Percentiles rank a stretch among this genome's conserved stretches.
Conservation (phyloP, 2,329 filamentous ascomycete species). For the Colletotrichum truncatum region DNA sequence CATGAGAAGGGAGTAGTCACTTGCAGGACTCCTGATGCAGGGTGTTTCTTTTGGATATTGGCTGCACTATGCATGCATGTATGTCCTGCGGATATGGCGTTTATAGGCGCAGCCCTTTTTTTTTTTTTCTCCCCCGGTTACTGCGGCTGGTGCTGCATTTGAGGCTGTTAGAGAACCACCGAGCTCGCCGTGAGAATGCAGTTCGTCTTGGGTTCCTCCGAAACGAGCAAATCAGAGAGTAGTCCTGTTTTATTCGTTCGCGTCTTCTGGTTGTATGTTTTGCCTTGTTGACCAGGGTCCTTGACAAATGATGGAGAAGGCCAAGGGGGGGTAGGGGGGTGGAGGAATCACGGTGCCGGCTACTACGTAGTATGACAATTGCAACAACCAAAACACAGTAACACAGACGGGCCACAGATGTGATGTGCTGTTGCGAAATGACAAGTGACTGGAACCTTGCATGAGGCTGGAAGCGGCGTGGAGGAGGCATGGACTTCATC, state of each 20-base stretch:
- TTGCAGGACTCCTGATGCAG: background rate
- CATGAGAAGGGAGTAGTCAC: background rate
- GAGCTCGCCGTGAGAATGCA: too few species aligned
- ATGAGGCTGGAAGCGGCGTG: slow-evolving; percentile 1
- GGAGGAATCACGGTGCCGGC: background rate
- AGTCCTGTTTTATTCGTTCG: background rate
- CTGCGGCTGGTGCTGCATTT: background rate
- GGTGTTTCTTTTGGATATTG: background rate
- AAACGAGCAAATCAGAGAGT: too few species aligned
- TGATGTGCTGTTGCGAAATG: slow-evolving; percentile 1
- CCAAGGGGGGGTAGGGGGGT: background rate
- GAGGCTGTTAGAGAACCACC: background rate
- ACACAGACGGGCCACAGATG: background rate
- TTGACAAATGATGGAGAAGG: background rate
- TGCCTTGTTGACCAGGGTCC: background rate
- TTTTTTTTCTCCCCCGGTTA: too few species aligned
- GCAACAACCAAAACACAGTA: background rate
- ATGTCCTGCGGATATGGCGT: slow-evolving; percentile 10
- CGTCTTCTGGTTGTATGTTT: background rate
- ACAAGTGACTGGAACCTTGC: slow-evolving; percentile 27
- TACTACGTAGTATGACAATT: background rate
- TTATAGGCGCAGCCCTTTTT: background rate
- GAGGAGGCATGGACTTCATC: background rate
- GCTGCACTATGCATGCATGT: background rate
- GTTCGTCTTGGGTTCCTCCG: too few species aligned